Conservation (phyloP, 129 eudicot genomes). For the Flaveria sonorensis region DNA sequence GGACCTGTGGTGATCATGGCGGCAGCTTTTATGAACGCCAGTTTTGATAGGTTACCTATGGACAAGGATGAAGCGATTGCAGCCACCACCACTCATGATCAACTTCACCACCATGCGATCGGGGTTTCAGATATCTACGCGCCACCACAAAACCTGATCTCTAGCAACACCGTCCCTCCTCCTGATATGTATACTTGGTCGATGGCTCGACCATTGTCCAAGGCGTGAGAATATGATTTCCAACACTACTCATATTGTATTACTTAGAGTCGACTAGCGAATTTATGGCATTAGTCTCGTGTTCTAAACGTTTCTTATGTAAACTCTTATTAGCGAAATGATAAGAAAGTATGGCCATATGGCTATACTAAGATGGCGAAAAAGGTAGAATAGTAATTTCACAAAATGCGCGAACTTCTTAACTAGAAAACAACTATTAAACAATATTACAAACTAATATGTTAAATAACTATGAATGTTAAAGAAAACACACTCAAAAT, state of each 20-base stretch:
- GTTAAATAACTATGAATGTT: constrained; percentile 17
- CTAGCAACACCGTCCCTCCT: constrained; percentile 43
- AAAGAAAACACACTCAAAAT: constrained; percentile 20
- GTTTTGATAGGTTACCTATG: constrained; percentile 60
- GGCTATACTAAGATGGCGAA: neutral
- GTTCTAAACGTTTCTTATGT: neutral
- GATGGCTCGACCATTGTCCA: constrained; percentile 44
- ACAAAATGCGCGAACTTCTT: neutral
- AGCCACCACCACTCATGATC: constrained; percentile 32
- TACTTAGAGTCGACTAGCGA: neutral
- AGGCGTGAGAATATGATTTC: constrained; percentile 24
- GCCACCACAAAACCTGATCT: constrained; percentile 50
- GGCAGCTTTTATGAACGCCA: constrained; percentile 65
- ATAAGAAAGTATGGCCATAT: neutral
- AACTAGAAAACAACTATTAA: neutral
- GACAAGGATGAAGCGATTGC: constrained; percentile 46
- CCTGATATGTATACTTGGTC: constrained; percentile 67
- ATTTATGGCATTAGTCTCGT: neutral
- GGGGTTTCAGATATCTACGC: constrained; percentile 49
- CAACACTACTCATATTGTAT: neutral
- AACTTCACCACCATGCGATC: constrained; percentile 28
- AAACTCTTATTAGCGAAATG: neutral
- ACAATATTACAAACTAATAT: constrained; percentile 12
- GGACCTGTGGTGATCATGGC: constrained; percentile 83
- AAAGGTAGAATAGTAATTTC: constrained; percentile 27